phyloP scores from a whole-genome alignment of 2,329 filamentous ascomycete genomes.

The Aspergillus sp. region DNA sequence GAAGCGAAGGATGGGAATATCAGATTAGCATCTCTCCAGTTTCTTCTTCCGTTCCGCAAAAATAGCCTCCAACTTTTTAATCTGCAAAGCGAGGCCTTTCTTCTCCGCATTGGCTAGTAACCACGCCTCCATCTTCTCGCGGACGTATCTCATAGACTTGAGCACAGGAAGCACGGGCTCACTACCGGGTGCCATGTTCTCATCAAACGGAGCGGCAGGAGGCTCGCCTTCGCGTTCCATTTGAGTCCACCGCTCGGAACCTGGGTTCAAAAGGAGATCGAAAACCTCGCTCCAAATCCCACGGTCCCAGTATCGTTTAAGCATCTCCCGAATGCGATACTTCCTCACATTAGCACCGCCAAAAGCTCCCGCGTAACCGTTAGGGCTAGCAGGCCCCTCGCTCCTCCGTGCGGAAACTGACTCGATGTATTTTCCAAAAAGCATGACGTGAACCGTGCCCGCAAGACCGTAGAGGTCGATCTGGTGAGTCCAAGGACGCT shows the following conservation, averaged over 20 bases:
- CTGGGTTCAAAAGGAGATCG: constrained; percentile 78
- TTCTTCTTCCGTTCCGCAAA: constrained; percentile 53
- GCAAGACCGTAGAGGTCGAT: constrained; percentile 94
- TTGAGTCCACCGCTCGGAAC: constrained; percentile 52
- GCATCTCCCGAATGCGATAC: constrained; percentile 73
- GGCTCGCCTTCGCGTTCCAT: constrained; percentile 45
- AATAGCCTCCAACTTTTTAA: constrained; percentile 62
- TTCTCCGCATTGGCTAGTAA: constrained; percentile 76
- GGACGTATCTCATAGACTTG: constrained; percentile 61
- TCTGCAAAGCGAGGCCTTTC: constrained; percentile 57
- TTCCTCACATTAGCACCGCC: constrained; percentile 44
- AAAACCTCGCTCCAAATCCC: constrained; percentile 85
- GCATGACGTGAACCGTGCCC: constrained; percentile 77
- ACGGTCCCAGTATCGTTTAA: constrained; percentile 96
- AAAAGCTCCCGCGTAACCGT: constrained; percentile 4
- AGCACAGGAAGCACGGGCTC: constrained; percentile 63
- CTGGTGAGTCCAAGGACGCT: constrained; percentile 94
- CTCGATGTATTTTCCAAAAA: constrained; percentile 95
- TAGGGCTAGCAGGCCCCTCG: constrained; percentile 2
- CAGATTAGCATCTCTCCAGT: constrained; percentile 22
- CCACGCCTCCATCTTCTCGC: constrained; percentile 81
- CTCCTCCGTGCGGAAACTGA: constrained; percentile 46
- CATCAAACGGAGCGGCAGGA: constrained; percentile 1
- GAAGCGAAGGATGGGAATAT: neutral
- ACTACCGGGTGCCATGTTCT: neutral